Percentiles rank a stretch among this genome's conserved stretches.
phyloP scores from a whole-genome alignment of 176 grass and related monocot genomes.

The Juncus effusus region DNA sequence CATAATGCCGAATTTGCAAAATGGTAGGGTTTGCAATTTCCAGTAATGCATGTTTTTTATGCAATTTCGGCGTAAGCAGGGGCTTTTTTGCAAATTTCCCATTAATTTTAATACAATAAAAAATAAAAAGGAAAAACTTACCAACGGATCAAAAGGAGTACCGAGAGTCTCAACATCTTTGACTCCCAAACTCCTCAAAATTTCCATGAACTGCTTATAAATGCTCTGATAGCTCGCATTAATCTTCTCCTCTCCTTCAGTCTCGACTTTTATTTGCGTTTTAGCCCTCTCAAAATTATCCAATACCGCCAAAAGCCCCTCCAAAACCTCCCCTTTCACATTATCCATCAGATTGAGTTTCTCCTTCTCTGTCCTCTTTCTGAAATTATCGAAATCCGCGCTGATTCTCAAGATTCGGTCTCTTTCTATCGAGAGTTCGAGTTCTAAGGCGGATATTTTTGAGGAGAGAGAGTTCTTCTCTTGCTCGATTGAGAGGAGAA shows the following conservation, averaged over 20 bases:
- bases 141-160: constrained; percentile 85
- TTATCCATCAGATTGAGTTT: constrained; percentile 86
- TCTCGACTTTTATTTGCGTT: constrained; percentile 92
- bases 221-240: constrained; percentile 94
- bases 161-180: constrained; percentile 77
- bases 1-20: neutral
- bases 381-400: constrained; percentile 92
- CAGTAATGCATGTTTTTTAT: too few species aligned
- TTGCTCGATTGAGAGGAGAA: constrained; percentile 68
- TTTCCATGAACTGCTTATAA: constrained; percentile 91
- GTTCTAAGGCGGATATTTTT: constrained; percentile 52
- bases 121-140: constrained; percentile 35
- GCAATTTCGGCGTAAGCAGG: too few species aligned
- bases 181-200: constrained; percentile 67
- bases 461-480: constrained; percentile 55
- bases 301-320: constrained; percentile 85
- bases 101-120: neutral
- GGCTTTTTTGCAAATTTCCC: too few species aligned
- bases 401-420: constrained; percentile 81
- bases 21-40: too few species aligned
- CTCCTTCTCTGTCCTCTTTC: constrained; percentile 88
- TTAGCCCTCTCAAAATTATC: constrained; percentile 98
- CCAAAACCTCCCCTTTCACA: constrained; percentile 85
- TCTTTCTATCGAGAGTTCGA: constrained; percentile 55
- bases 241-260: constrained; percentile 72